Evolutionary conservation across 2,329 filamentous ascomycete species (phyloP).

Genomic region (Alternaria burnsii): DNA sequence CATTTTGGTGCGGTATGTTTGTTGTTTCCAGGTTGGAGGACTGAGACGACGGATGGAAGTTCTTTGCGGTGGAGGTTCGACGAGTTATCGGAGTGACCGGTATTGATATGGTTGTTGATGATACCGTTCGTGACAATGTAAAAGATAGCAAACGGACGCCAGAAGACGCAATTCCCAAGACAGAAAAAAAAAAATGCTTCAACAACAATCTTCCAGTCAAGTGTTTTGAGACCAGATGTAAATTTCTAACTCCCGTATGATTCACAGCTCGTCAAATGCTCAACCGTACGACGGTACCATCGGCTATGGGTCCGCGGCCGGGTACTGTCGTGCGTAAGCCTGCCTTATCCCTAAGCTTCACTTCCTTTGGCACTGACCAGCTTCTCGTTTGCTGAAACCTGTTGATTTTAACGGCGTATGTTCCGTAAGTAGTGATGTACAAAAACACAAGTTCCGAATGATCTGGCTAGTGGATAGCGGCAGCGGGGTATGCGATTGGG

Average conservation of each 20-base stretch:
- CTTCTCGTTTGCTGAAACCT: not conserved
- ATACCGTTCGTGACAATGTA: too few species aligned
- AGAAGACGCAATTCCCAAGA: not conserved
- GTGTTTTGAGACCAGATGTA: not conserved
- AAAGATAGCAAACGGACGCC: not conserved
- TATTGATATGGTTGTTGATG: not conserved
- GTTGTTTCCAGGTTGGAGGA: not conserved
- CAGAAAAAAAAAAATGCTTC: not conserved
- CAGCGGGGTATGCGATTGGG: conserved; percentile 1
- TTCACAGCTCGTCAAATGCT: conserved; percentile 3
- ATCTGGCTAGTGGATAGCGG: not conserved
- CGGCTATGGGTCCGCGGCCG: conserved; percentile 23
- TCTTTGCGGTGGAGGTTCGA: not conserved
- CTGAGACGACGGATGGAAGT: not conserved
- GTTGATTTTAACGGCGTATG: not conserved
- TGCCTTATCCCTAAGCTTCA: not conserved
- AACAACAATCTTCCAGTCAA: not conserved
- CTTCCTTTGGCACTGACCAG: not conserved
- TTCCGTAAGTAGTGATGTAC: not conserved
- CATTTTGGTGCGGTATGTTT: conserved; percentile 39
- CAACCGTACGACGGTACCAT: not conserved
- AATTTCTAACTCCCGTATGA: not conserved
- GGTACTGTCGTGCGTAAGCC: conserved; percentile 13
- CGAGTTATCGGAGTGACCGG: too few species aligned
- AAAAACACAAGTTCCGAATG: not conserved